Base-by-base conservation (phyloP, 2,329 filamentous ascomycete genomes). In the Pseudogymnoascus sp. region DNA sequence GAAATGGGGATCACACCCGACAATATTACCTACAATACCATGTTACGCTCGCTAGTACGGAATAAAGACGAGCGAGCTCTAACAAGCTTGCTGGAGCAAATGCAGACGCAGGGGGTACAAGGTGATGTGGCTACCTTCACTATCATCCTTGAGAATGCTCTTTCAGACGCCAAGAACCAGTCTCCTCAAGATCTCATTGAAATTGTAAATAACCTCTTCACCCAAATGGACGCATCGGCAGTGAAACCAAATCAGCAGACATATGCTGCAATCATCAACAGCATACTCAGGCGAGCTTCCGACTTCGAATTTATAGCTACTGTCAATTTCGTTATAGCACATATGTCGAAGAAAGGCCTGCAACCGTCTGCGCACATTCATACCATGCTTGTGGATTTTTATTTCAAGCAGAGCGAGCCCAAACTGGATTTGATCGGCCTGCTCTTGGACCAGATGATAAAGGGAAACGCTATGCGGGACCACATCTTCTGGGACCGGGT, bases 81-180 rank as follows among this genome's bases (percentile, higher is more conserved):
- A 11, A 76, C 79, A 45, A 72, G 72, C 2, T 69, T 91, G 11
- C 76, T 91, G 2, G 69, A 75, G 3, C 74, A 79, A 61, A 92
- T 92, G 89, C 75, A 80, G 39, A 66, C 71, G 2, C 74, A 79
- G 14, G 78, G 78, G 2, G 72, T 91, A 29, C 67, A 78, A 31
- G 81, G 86, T 0, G 84, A 92, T 71, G 77, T 80, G n/a, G 81
- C 81, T 5, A 94, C 91, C 0, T 90, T 90, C 72, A 89, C 85
- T 21, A 84, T 91, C 65, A 79, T 94, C 63, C 77, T 94, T 6
- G 84, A 88, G 43, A 82, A 81, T 69, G 73, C 83, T 64, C 75
- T 83, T 68, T 70, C 75, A 65, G 68, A 73, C 41, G 74, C 83
- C 43, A 69, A 74, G 38, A 60, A 67, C 29, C 69, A 78, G 58